phyloP scores from a whole-genome alignment of 345 rosid species.

The Noccaea bulbosa region DNA sequence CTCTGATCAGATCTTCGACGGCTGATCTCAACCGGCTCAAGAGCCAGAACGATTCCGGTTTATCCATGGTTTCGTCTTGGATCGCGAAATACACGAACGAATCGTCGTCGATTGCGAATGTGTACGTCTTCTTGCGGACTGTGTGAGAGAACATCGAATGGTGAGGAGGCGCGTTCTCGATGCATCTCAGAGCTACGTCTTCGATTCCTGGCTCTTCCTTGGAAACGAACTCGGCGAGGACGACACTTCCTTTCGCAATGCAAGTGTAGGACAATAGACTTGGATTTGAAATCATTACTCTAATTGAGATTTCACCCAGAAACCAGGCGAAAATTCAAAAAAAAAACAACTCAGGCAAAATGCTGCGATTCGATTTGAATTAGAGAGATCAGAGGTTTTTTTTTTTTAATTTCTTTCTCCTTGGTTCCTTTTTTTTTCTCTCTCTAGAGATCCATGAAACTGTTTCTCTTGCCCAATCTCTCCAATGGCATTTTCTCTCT shows the following conservation, averaged over 20 bases:
- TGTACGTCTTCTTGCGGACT: slow-evolving; percentile 52
- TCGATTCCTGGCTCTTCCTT: slow-evolving; percentile 62
- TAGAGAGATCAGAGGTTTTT: neutral
- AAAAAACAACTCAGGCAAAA: neutral
- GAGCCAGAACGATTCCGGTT: slow-evolving; percentile 56
- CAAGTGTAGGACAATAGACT: slow-evolving; percentile 62
- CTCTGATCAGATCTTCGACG: slow-evolving; percentile 48
- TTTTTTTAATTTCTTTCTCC: too few relatives aligned
- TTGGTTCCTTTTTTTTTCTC: neutral
- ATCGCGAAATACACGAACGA: slow-evolving; percentile 71
- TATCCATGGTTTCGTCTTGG: slow-evolving; percentile 49
- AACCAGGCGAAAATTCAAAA: slow-evolving; percentile 1
- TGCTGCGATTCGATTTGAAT: slow-evolving; percentile 30
- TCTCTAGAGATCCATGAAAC: slow-evolving; percentile 22
- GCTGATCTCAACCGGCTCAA: slow-evolving; percentile 57
- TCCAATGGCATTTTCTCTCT: neutral
- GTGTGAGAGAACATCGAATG: slow-evolving; percentile 85
- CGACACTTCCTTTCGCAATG: slow-evolving; percentile 62
- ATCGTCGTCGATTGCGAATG: slow-evolving; percentile 63
- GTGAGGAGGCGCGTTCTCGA: slow-evolving; percentile 64
- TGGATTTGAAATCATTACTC: slow-evolving; percentile 68
- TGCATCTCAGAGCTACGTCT: slow-evolving; percentile 59
- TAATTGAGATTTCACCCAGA: neutral
- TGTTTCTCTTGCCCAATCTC: neutral
- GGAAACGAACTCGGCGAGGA: slow-evolving; percentile 65